Base-by-base conservation (phyloP, 495 filamentous ascomycete genomes). In the Xylaria sp. region DNA sequence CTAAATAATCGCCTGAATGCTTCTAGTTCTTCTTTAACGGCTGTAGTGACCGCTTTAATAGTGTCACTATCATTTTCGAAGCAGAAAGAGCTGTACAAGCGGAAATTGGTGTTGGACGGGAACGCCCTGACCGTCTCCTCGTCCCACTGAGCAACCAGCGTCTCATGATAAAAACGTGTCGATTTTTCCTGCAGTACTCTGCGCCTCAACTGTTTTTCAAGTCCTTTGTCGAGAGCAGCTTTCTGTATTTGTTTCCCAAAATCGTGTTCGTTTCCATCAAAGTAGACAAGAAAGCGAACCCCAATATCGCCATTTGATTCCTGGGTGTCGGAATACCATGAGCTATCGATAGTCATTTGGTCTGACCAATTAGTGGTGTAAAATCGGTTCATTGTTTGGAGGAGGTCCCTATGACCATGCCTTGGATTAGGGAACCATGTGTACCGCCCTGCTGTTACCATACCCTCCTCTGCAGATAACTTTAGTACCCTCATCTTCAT, bases 121-220 rank as follows among this genome's bases (percentile, higher is more conserved):
- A 53, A 72, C 1, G 77, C 64, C 48, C 67, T 66, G 29, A 59
- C 62, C 41, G 71, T 75, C 63, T 79, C 77, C 41, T 79, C 77
- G 7, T 57, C 55, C 77, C 77, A 79, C 69, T 79, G 77, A n/a
- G 29, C 44, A 19, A 73, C 76, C 9, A 79, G 77, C 0, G 77
- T 79, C 40, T 79, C 77, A 52, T 79, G 67, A 5, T 79, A 69
- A 62, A 78, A 79, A 29, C 74, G 77, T 1, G 75, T 73, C 14
- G 77, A 79, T n/a, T 70, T 67, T 21, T 79, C 77, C 0, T 40
- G 15, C 2, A 76, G 33, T 11, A 68, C 15, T n/a, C 77, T 57
- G 7, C 72, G 74, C 58, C 71, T 75, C 44, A 79, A 70, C 37
- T 75, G 74, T n/a, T 63, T n/a, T 15, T 57, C 35, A 0, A 75